These are phyloP conservation scores for Niveomyces coronatus DNA, from an alignment of 2,329 filamentous ascomycete genomes.

Conservation along the genomic window DNA sequence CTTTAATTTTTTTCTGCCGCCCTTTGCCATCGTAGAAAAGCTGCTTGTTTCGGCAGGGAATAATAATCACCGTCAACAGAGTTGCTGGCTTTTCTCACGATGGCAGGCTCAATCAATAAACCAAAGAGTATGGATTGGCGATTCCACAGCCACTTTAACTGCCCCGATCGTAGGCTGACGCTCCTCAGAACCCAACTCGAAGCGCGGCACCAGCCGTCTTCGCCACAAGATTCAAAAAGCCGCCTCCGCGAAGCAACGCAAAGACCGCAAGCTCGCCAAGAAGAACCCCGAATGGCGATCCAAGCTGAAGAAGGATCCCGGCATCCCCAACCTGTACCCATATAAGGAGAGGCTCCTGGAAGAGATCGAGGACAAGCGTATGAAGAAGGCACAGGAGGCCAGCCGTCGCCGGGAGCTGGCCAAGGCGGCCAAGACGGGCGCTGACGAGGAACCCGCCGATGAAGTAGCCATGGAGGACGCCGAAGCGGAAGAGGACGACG, in stretches of 20 bases:
- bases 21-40: conserved; percentile 8
- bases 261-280: conserved; percentile 79
- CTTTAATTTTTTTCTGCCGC: conserved; percentile 25
- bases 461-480: conserved; percentile 31
- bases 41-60: conserved; percentile 5
- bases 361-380: conserved; percentile 84
- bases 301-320: conserved; percentile 92
- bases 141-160: too few relatives aligned
- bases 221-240: conserved; percentile 95
- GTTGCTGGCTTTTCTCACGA: conserved; percentile 20
- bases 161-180: too few relatives aligned
- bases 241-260: conserved; percentile 80
- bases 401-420: conserved; percentile 61
- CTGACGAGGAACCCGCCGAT: conserved; percentile 23
- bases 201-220: conserved; percentile 80
- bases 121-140: conserved; percentile 35
- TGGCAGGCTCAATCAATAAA: conserved; percentile 46
- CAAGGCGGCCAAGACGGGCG: conserved; percentile 52
- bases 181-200: conserved; percentile 76
- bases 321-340: conserved; percentile 93
- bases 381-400: conserved; percentile 71
- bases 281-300: conserved; percentile 97
- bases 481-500: conserved; percentile 34
- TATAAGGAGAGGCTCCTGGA: conserved; percentile 94
- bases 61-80: conserved; percentile 14